Conservation (phyloP, 1,139 yeast genomes). For the Torulaspora pretoriensis region DNA sequence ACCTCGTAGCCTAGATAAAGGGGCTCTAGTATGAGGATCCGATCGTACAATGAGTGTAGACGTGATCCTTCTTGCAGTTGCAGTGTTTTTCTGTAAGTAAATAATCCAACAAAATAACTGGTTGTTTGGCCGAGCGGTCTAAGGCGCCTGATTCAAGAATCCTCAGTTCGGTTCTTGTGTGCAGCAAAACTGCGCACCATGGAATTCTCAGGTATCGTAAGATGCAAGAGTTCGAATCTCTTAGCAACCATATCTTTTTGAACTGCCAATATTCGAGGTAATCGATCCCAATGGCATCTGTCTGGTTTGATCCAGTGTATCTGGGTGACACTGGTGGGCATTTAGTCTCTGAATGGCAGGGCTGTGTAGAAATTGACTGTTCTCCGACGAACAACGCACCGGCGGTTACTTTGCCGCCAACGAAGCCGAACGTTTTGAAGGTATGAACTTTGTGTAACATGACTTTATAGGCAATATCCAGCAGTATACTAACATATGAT, state of each 20-base stretch:
- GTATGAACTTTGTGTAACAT: constrained; percentile 6
- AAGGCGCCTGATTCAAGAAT: constrained; percentile 32
- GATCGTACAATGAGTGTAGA: too few relatives aligned
- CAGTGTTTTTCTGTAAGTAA: too few relatives aligned
- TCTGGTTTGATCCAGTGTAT: constrained; percentile 1
- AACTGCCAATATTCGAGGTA: too few relatives aligned
- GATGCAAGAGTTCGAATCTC: constrained; percentile 33
- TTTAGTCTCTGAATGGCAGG: constrained; percentile 10
- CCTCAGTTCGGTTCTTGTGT: constrained; percentile 20
- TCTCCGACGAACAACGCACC: background rate
- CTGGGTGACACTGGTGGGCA: background rate
- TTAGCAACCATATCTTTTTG: constrained; percentile 27
- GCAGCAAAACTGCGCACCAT: constrained; percentile 12
- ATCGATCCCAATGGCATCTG: background rate
- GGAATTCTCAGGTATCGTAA: constrained; percentile 31
- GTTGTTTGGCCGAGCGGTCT: constrained; percentile 34
- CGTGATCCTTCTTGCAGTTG: too few relatives aligned
- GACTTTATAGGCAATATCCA: background rate
- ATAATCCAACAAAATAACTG: constrained; percentile 2
- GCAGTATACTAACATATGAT: background rate
- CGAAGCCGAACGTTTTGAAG: constrained; percentile 11
- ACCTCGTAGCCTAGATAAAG: too few relatives aligned
- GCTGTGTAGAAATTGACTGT: constrained; percentile 1
- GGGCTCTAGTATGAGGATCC: too few relatives aligned
- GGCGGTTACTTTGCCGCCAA: constrained; percentile 15